phyloP scores from a whole-genome alignment of 2,329 filamentous ascomycete species.

The Phyllosticta citriasiana region DNA sequence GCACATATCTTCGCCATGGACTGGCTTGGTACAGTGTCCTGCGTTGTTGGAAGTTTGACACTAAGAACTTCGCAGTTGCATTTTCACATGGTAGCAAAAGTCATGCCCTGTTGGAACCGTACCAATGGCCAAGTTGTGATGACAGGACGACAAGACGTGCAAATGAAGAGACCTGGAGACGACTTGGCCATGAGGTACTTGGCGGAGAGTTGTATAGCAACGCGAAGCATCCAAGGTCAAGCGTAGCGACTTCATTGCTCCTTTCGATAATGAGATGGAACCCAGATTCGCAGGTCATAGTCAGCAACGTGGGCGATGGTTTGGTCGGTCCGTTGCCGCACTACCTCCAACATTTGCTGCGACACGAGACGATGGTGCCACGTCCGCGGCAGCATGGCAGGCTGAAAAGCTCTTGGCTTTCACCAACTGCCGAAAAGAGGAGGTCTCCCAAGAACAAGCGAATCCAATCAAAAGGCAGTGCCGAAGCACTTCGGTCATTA shows the following conservation, averaged over 20 bases:
- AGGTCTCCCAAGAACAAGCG: neutral
- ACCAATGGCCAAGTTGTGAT: neutral
- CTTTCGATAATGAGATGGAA: neutral
- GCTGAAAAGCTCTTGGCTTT: neutral
- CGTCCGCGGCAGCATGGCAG: neutral
- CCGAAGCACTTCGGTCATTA: too few relatives aligned
- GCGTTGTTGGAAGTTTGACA: too few relatives aligned
- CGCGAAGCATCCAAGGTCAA: neutral
- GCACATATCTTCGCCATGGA: too few relatives aligned
- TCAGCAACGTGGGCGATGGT: neutral
- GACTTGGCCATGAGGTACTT: too few relatives aligned
- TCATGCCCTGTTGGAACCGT: too few relatives aligned
- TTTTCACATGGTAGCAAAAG: too few relatives aligned
- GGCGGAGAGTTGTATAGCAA: neutral
- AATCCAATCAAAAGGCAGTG: neutral
- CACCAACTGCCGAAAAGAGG: neutral
- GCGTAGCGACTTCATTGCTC: neutral
- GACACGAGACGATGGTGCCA: neutral
- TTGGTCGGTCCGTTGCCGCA: neutral
- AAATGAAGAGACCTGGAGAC: too few relatives aligned
- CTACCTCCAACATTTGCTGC: neutral
- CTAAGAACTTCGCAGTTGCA: too few relatives aligned
- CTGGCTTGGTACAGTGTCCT: too few relatives aligned
- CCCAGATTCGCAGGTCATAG: neutral
- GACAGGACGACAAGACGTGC: neutral